Evolutionary conservation across 2,329 filamentous ascomycete species (phyloP), one percentile per base, ranked within the genome.

Genomic region (Colletotrichum lini): DNA sequence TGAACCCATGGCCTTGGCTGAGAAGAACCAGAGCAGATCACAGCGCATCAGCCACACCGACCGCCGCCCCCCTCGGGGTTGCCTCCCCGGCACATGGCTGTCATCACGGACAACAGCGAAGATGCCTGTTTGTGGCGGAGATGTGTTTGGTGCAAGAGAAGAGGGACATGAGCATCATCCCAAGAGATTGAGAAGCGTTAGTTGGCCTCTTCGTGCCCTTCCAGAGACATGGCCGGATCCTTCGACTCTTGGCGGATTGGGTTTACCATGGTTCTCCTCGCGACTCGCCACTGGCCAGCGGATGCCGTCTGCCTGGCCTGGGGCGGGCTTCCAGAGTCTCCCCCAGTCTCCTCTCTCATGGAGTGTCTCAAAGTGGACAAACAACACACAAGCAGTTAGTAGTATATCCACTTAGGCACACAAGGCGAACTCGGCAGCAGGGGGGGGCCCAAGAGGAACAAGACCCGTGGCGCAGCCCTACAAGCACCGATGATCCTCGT

Each of bases 401-500:
- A 9, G 30, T 30, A 30, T 9, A 30, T 30, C 30, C 30, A 30
- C 30, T 30, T 30, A 26, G 26, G 26, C 26, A 26, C 26, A n/a
- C 12, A 57, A n/a, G n/a, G 54, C 35, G 30, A 21, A 21, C 8
- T 42, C 15, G 38, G 21, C 21, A 10, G 16, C 5, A 44, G 54
- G 38, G 38, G 40, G n/a, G 30, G 47, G 9, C n/a, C 21, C 9
- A 26, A 50, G 47, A 26, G 3, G 47, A 21, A 6, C 12, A 26
- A 26, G 47, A 4, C 47, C 44, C 44, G 26, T 49, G 57, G 57
- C 57, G 44, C 57, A 60, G n/a, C 23, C n/a, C n/a, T 60, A 23
- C 44, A 35, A 49, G 58, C 58, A 61, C 45, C 58, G 58, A 61
- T 50, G 58, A 61, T 61, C 58, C 45, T 30, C 9, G 30, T 18